These are phyloP conservation scores for Exophiala oligosperma DNA, from an alignment of 2,329 filamentous ascomycete genomes.

Conservation along the genomic window DNA sequence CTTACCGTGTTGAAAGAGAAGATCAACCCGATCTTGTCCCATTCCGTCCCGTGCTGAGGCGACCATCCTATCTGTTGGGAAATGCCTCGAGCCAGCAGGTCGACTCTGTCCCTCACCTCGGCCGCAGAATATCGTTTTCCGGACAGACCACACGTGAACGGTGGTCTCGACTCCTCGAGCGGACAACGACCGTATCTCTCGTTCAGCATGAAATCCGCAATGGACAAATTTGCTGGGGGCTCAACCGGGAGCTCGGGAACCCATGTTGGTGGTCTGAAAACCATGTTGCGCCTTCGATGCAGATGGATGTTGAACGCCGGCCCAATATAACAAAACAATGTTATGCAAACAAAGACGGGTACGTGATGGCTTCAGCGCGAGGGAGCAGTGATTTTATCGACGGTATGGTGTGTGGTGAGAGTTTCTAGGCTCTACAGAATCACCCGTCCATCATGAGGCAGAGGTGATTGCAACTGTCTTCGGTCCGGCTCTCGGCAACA, in stretches of 20 bases:
- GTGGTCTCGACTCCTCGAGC: conserved; percentile 62
- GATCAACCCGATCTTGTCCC: conserved; percentile 75
- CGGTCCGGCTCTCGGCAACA: too few relatives aligned
- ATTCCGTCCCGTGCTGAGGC: conserved; percentile 69
- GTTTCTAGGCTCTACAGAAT: too few relatives aligned
- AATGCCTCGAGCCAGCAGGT: conserved; percentile 66
- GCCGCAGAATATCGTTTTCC: conserved; percentile 51
- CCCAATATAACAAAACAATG: too few relatives aligned
- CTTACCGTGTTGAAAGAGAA: conserved; percentile 75
- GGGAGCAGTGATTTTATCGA: too few relatives aligned
- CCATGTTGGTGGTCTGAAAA: conserved; percentile 43
- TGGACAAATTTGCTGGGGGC: conserved; percentile 70
- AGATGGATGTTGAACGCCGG: too few relatives aligned
- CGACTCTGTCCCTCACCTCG: conserved; percentile 65
- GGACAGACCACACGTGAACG: conserved; percentile 74
- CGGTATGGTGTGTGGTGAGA: too few relatives aligned
- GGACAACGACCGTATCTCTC: conserved; percentile 68
- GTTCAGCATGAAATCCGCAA: conserved; percentile 74
- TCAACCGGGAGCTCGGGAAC: conserved; percentile 45
- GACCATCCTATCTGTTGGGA: conserved; percentile 69
- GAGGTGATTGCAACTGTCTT: too few relatives aligned
- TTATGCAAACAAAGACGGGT: too few relatives aligned
- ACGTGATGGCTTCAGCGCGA: too few relatives aligned
- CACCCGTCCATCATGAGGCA: too few relatives aligned
- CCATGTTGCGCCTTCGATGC: conserved; percentile 35